These are phyloP conservation scores for Wickerhamomyces subpelliculosus DNA, from an alignment of 805 yeast genomes.

Conservation along the genomic window DNA sequence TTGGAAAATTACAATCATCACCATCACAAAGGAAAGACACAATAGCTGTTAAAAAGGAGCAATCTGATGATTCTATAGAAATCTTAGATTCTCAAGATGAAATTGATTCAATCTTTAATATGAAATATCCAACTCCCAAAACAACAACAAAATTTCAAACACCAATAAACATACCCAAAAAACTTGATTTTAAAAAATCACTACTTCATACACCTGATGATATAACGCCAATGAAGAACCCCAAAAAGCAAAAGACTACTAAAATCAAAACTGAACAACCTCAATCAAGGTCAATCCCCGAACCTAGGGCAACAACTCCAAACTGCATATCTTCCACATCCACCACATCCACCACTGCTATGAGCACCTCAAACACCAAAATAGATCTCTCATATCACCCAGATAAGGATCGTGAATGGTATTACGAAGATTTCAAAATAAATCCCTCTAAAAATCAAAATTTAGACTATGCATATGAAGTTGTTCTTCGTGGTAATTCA, in stretches of 20 bases:
- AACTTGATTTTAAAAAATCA: background rate
- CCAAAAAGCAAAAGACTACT: slow-evolving; percentile 2
- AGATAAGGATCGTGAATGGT: slow-evolving; percentile 25
- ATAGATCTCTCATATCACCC: slow-evolving; percentile 14
- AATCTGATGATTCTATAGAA: slow-evolving; percentile 1
- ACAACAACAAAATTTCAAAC: slow-evolving; percentile 7
- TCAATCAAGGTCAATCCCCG: no score
- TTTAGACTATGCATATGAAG: slow-evolving; percentile 24
- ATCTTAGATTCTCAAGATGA: slow-evolving; percentile 9
- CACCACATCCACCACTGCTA: no score
- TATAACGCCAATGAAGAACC: slow-evolving; percentile 11
- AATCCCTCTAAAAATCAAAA: slow-evolving; percentile 26
- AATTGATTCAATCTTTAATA: background rate
- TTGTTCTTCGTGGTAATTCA: slow-evolving; percentile 26
- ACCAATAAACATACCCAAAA: slow-evolving; percentile 5
- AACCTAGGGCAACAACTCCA: no score
- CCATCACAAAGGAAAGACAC: background rate
- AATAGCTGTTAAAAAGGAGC: slow-evolving; percentile 7
- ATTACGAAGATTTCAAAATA: slow-evolving; percentile 30
- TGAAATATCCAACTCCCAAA: slow-evolving; percentile 6
- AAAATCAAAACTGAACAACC: no score
- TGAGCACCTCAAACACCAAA: no score
- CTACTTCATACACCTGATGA: slow-evolving; percentile 12
- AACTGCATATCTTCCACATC: no score
- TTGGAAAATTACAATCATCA: background rate